A percentile compares a stretch with the other conserved stretches of the same genome.
Conservation (phyloP, 176 grass and related monocot species). For the Paspalum notatum region DNA sequence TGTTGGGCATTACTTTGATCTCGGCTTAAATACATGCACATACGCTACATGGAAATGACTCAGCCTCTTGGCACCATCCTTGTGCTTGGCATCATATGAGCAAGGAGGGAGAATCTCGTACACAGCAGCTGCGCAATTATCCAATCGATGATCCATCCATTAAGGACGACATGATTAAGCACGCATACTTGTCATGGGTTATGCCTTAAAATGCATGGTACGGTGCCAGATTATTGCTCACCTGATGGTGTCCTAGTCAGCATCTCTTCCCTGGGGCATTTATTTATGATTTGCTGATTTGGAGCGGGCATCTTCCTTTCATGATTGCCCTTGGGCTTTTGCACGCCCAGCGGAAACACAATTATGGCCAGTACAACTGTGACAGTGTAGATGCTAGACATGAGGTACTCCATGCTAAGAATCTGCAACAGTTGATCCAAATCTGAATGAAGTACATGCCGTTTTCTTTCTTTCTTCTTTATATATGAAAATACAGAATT, state of each 20-base stretch:
- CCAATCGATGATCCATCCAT: constrained; percentile 14
- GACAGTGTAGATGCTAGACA: constrained; percentile 25
- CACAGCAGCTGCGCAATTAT: constrained; percentile 13
- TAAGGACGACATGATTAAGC: neutral
- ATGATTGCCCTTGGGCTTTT: constrained; percentile 39
- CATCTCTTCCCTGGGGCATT: neutral
- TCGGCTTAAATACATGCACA: neutral
- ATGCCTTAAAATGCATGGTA: constrained; percentile 27
- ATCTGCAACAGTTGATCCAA: constrained; percentile 28
- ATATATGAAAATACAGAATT: neutral
- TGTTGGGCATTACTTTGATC: no score
- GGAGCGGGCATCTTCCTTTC: constrained; percentile 29
- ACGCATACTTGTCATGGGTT: constrained; percentile 20
- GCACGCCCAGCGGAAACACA: constrained; percentile 23
- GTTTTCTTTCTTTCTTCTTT: neutral
- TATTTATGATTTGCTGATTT: constrained; percentile 13
- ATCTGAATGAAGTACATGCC: constrained; percentile 30
- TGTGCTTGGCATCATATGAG: constrained; percentile 19
- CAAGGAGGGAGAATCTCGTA: constrained; percentile 20
- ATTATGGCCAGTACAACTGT: constrained; percentile 23
- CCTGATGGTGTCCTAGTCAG: constrained; percentile 34
- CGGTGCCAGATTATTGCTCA: neutral
- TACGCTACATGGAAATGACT: neutral
- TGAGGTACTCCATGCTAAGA: constrained; percentile 3
- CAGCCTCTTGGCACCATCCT: constrained; percentile 12